Evolutionary conservation across 2,329 filamentous ascomycete species (phyloP).

Genomic region (Apiospora saccharicola): DNA sequence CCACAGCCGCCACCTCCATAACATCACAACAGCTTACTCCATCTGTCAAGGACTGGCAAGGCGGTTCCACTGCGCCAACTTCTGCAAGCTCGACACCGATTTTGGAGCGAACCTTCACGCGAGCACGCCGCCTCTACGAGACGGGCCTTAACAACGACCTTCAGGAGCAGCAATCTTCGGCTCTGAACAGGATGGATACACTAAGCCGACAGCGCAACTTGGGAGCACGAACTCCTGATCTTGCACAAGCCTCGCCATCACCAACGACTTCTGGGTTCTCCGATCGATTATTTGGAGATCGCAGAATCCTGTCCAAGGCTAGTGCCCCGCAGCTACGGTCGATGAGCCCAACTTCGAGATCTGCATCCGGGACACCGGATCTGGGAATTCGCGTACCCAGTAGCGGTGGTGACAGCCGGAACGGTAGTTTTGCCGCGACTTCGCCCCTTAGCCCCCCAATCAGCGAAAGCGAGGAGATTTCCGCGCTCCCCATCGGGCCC

Average conservation of each 20-base stretch:
- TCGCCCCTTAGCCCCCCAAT: slow-evolving; percentile 73
- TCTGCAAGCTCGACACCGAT: slow-evolving; percentile 49
- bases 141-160: slow-evolving; percentile 81
- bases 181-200: slow-evolving; percentile 81
- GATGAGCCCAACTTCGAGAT: slow-evolving; percentile 55
- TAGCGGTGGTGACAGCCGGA: slow-evolving; percentile 46
- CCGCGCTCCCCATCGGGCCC: slow-evolving; percentile 71
- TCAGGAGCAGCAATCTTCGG: slow-evolving; percentile 80
- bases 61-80: slow-evolving; percentile 46
- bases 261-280: slow-evolving; percentile 51
- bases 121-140: slow-evolving; percentile 81
- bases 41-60: slow-evolving; percentile 60
- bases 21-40: slow-evolving; percentile 70
- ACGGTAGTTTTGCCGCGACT: slow-evolving; percentile 44
- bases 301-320: slow-evolving; percentile 58
- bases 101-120: slow-evolving; percentile 71
- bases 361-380: slow-evolving; percentile 47
- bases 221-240: slow-evolving; percentile 59
- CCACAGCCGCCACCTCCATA: slow-evolving; percentile 88
- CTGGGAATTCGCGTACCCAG: slow-evolving; percentile 40
- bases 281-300: slow-evolving; percentile 56
- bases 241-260: slow-evolving; percentile 53
- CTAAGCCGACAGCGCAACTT: slow-evolving; percentile 69
- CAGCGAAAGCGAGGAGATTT: slow-evolving; percentile 75
- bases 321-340: slow-evolving; percentile 76